Base-by-base conservation (phyloP, 495 filamentous ascomycete genomes). In the Aspergillus campestris region DNA sequence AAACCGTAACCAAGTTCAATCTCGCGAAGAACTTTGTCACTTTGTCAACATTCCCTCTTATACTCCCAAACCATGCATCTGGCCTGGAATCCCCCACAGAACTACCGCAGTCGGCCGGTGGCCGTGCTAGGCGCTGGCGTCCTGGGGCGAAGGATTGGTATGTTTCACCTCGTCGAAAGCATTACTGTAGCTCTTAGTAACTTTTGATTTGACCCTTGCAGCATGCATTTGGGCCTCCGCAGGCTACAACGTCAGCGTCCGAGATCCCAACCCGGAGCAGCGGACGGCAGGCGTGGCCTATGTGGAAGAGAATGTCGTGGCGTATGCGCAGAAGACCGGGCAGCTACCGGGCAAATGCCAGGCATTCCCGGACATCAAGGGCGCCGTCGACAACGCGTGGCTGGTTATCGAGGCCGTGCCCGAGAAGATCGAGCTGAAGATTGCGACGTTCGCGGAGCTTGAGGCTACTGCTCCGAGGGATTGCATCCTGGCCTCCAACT, bases 391-490 rank as follows among this genome's bases (percentile, higher is more conserved):
- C 11, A 62, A 71, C 35, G 60, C 71, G 37, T 63, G 61, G 59
- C 61, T 76, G 2, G 67, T 74, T 7, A 65, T 79, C 44, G 75
- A 79, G 49, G 66, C 64, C 14, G 67, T 78, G 1, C 74, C 75
- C 0, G 75, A 79, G 59, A 66, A 65, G 37, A 38, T 76, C 4
- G 43, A 61, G 8, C 50, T 75, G 33, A 80, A 78, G 58, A 66
- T 68, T 6, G 52, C 56, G 11, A 60, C 66, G 0, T 61, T 81
- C 12, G 69, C 57, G 2, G 55, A 69, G 6, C 48, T 79, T 9
- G 78, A 79, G 28, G 48, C 53, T 6, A 29, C 61, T 0, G 52
- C 69, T 0, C 64, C 65, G 0, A 27, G 12, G 0, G 67, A 74
- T 48, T 71, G 65, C 45, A 73, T 80, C 30, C 45, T 80, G 14